A percentile compares a stretch with the other conserved stretches of the same genome.
Conservation (phyloP, 2,329 filamentous ascomycete genomes). For the Ramularia collo-cygni region DNA sequence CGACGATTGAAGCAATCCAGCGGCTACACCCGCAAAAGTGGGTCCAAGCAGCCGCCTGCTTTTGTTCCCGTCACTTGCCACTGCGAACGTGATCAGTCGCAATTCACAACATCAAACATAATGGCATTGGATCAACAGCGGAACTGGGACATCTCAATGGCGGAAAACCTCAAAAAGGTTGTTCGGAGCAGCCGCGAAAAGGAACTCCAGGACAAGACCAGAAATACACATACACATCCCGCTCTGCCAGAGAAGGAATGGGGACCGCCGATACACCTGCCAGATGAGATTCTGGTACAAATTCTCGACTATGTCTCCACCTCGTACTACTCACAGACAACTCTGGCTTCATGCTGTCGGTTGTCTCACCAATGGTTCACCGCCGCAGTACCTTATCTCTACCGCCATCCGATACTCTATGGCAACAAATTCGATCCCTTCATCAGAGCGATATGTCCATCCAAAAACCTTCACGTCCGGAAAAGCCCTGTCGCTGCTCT, state of each 20-base stretch:
- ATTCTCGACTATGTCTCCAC: slow-evolving; percentile 41
- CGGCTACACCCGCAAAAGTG: too few relatives aligned
- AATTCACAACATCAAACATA: neutral
- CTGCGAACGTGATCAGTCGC: neutral
- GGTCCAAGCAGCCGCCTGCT: too few relatives aligned
- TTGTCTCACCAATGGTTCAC: slow-evolving; percentile 52
- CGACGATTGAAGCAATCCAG: too few relatives aligned
- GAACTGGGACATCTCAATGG: slow-evolving; percentile 32
- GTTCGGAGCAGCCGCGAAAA: slow-evolving; percentile 9
- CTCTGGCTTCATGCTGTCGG: slow-evolving; percentile 47
- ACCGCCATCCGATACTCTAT: slow-evolving; percentile 45
- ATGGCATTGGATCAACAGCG: slow-evolving; percentile 32
- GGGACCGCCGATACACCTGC: slow-evolving; percentile 37
- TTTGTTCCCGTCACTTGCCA: neutral
- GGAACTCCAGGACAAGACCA: neutral
- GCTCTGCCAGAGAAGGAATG: slow-evolving; percentile 8
- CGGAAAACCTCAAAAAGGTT: slow-evolving; percentile 28
- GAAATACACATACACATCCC: neutral
- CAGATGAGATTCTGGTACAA: slow-evolving; percentile 48
- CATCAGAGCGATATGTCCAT: slow-evolving; percentile 48
- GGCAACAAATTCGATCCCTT: slow-evolving; percentile 50
- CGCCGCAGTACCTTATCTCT: slow-evolving; percentile 45
- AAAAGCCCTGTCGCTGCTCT: slow-evolving; percentile 44
- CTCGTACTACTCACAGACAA: slow-evolving; percentile 36
- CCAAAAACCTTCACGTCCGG: slow-evolving; percentile 42